Percentiles rank a stretch among this genome's conserved stretches.
Conservation (phyloP, 2,329 filamentous ascomycete genomes). For the Nemania serpens region DNA sequence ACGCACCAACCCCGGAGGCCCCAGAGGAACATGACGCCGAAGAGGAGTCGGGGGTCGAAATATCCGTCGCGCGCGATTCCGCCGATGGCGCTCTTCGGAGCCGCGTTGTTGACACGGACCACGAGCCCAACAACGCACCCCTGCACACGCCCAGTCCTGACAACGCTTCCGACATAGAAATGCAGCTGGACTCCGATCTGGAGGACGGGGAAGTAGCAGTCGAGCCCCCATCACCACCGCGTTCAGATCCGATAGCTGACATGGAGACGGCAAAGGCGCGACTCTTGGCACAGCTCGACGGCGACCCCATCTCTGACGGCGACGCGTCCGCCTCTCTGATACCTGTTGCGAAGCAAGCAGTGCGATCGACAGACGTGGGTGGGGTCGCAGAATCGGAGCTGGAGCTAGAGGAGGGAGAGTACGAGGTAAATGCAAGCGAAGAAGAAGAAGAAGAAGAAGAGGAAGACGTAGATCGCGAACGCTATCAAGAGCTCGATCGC, state of each 20-base stretch:
- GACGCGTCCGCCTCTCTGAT: neutral
- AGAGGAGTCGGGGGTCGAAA: neutral
- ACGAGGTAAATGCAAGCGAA: conserved; percentile 3
- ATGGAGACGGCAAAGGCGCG: conserved; percentile 55
- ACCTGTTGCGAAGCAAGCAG: neutral
- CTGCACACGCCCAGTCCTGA: conserved; percentile 48
- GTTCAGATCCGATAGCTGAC: conserved; percentile 37
- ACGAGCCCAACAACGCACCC: conserved; percentile 40
- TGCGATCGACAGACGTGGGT: too few species aligned
- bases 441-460: conserved; percentile 21
- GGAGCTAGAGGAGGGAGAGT: conserved; percentile 1
- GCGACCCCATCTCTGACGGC: conserved; percentile 4
- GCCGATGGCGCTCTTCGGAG: neutral
- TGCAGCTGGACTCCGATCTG: conserved; percentile 41
- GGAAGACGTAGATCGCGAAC: conserved; percentile 38
- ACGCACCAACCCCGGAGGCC: conserved; percentile 5
- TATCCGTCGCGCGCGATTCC: neutral
- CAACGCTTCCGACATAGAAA: conserved; percentile 44
- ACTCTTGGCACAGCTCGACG: conserved; percentile 52
- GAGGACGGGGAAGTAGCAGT: conserved; percentile 47
- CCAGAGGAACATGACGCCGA: neutral
- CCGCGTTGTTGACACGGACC: conserved; percentile 23
- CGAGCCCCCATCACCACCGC: conserved; percentile 29
- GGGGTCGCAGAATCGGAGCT: neutral
- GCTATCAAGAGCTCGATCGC: conserved; percentile 34